Conservation (phyloP, 306 rosid genomes). For the Adenanthera pavonina region DNA sequence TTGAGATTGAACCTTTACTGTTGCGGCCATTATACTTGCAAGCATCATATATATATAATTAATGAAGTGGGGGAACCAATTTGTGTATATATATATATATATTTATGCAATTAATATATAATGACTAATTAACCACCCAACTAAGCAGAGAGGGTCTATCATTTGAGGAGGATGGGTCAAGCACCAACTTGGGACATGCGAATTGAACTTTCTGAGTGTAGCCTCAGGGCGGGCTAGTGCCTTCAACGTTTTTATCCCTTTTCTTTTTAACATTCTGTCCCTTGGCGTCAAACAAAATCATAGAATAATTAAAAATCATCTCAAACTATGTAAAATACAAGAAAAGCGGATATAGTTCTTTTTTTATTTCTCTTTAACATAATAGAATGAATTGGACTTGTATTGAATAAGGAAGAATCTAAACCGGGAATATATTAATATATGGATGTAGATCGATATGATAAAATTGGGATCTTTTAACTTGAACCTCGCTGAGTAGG, state of each 20-base stretch:
- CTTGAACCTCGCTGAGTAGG: constrained; percentile 2
- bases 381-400: neutral
- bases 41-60: neutral
- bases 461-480: neutral
- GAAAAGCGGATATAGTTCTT: too few species aligned
- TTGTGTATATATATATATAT: too few species aligned
- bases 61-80: neutral
- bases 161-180: constrained; percentile 28
- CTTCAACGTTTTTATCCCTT: constrained; percentile 29
- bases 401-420: neutral
- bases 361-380: neutral
- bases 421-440: neutral
- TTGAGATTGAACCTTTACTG: neutral
- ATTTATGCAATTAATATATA: neutral
- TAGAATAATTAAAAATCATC: too few species aligned
- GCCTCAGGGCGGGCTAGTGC: constrained; percentile 16
- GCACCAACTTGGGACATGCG: neutral
- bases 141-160: neutral
- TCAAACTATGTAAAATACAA: too few species aligned
- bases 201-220: neutral
- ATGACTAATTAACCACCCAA: too few species aligned
- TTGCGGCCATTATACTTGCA: neutral
- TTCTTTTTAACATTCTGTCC: constrained; percentile 4
- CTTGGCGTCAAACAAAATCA: constrained; percentile 18
- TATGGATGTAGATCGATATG: neutral